A percentile compares a stretch with the other conserved stretches of the same genome.
phyloP scores from a whole-genome alignment of 2,329 filamentous ascomycete species.

The Cercospora zeae-maydis region DNA sequence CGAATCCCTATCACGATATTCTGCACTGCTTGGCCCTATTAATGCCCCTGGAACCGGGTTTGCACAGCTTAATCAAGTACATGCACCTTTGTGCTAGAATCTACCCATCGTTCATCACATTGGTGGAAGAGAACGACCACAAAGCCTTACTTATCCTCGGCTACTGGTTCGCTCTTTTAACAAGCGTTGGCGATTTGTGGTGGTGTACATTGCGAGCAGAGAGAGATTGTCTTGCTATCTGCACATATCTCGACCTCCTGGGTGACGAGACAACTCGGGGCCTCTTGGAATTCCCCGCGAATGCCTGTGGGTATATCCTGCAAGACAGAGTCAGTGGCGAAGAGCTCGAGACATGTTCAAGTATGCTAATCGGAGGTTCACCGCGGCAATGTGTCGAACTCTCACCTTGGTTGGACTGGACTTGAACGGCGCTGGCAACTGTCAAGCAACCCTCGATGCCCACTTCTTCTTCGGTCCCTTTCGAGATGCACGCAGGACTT shows the following conservation, averaged over 20 bases:
- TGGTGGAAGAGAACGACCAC: conserved; percentile 15
- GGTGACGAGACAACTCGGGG: neutral
- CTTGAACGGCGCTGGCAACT: neutral
- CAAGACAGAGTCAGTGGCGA: neutral
- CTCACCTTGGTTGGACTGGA: neutral
- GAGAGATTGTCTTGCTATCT: conserved; percentile 17
- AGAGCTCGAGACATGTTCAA: neutral
- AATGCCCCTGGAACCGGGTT: conserved; percentile 12
- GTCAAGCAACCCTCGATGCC: too few relatives aligned
- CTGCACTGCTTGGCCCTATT: conserved; percentile 14
- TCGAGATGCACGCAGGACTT: neutral
- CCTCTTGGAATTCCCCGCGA: conserved; percentile 7
- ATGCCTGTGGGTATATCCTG: conserved; percentile 7
- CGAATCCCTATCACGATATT: conserved; percentile 19
- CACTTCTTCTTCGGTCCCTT: neutral
- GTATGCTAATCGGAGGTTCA: neutral
- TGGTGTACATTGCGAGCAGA: conserved; percentile 15
- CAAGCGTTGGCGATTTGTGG: conserved; percentile 14
- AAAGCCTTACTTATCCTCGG: conserved; percentile 12
- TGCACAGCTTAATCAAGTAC: conserved; percentile 16
- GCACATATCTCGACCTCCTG: conserved; percentile 2
- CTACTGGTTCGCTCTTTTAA: conserved; percentile 16
- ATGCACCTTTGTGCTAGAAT: conserved; percentile 18
- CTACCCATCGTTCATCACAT: conserved; percentile 11
- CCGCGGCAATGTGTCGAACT: neutral